phyloP scores from a whole-genome alignment of 345 rosid species.

The Eucalyptus curtisii region DNA sequence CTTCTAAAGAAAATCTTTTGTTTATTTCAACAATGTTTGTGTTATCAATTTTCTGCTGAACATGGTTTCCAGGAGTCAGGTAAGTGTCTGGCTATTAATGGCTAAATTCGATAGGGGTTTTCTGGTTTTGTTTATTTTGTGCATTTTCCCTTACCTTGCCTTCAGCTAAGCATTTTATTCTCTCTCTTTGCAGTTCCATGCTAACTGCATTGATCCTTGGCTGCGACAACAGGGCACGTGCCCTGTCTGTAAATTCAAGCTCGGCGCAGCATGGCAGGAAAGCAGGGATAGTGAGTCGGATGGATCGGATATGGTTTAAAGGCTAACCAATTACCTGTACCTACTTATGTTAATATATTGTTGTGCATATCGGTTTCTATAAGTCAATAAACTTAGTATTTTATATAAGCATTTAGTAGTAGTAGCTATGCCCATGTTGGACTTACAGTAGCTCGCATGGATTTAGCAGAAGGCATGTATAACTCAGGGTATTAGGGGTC shows the following conservation, averaged over 20 bases:
- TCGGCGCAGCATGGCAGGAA: conserved; percentile 35
- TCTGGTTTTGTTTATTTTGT: neutral
- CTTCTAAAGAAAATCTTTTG: neutral
- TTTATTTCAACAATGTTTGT: neutral
- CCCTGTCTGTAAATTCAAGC: conserved; percentile 46
- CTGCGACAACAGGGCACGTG: conserved; percentile 54
- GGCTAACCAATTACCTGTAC: neutral
- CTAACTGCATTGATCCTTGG: conserved; percentile 64
- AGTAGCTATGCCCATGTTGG: neutral
- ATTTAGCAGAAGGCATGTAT: neutral
- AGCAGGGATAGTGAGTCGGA: conserved; percentile 42
- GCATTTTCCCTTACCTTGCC: neutral
- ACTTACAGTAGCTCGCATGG: neutral
- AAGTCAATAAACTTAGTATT: neutral
- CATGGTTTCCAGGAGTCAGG: neutral
- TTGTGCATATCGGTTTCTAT: neutral
- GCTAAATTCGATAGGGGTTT: neutral
- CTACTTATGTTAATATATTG: neutral
- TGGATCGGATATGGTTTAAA: conserved; percentile 36
- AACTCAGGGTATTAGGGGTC: neutral
- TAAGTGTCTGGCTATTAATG: neutral
- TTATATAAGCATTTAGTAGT: neutral
- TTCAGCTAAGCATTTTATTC: neutral
- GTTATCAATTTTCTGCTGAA: neutral
- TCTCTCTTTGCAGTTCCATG: conserved; percentile 44